A percentile compares a stretch with the other conserved stretches of the same genome.
These are phyloP conservation scores for Aspergillus calidoustus DNA, from an alignment of 2,329 filamentous ascomycete genomes.

Conservation along the genomic window DNA sequence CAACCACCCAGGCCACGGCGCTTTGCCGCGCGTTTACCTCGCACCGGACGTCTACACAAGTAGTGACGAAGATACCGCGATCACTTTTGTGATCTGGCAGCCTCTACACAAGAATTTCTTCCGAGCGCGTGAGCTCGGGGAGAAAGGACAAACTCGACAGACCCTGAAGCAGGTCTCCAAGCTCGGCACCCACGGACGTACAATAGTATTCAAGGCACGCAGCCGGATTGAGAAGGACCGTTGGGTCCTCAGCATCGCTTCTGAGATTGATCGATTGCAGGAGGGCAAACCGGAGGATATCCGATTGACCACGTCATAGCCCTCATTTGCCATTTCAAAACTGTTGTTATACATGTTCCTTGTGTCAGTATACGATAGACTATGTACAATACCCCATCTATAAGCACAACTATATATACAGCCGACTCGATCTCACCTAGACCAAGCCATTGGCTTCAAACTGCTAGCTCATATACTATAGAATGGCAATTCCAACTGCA, in stretches of 20 bases:
- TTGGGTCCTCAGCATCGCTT: constrained; percentile 69
- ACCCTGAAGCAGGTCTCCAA: constrained; percentile 63
- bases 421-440: neutral
- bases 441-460: neutral
- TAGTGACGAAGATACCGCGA: constrained; percentile 68
- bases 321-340: neutral
- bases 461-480: constrained; percentile 23
- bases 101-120: constrained; percentile 63
- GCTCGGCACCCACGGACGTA: constrained; percentile 64
- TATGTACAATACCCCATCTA: constrained; percentile 1
- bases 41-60: constrained; percentile 63
- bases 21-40: constrained; percentile 63
- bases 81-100: constrained; percentile 70
- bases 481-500: constrained; percentile 38
- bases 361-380: constrained; percentile 3
- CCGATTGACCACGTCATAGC: constrained; percentile 38
- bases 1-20: constrained; percentile 63
- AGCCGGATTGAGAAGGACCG: constrained; percentile 69
- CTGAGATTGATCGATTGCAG: constrained; percentile 67
- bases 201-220: constrained; percentile 68
- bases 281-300: constrained; percentile 54
- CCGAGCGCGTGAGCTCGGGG: constrained; percentile 45
- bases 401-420: neutral
- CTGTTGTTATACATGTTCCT: neutral
- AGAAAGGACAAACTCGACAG: constrained; percentile 48